Evolutionary conservation across 1,284 basidiomycete genomes (phyloP).

Genomic region (Ceratobasidium sp.): DNA sequence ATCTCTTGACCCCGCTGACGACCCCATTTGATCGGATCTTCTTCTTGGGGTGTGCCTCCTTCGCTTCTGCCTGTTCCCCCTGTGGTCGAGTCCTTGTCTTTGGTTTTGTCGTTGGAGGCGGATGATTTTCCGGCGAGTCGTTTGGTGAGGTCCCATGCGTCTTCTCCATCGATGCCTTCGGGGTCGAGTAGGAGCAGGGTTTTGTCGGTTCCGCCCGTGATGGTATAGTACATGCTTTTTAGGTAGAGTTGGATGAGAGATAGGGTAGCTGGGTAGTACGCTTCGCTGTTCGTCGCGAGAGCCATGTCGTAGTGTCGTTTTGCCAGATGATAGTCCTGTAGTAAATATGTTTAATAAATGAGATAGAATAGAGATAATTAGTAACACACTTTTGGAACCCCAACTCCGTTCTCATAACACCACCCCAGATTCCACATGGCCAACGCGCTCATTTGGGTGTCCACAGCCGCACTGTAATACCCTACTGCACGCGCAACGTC

Average conservation of each 20-base stretch:
- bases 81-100: conserved; percentile 28
- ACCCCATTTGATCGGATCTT: conserved; percentile 71
- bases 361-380: not conserved
- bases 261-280: conserved; percentile 87
- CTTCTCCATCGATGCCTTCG: conserved; percentile 66
- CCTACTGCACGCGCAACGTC: conserved; percentile 88
- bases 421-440: conserved; percentile 99
- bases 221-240: conserved; percentile 84
- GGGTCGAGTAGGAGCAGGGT: conserved; percentile 74
- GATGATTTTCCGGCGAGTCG: conserved; percentile 63
- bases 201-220: conserved; percentile 72
- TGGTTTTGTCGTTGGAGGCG: conserved; percentile 61
- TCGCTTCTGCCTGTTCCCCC: conserved; percentile 17
- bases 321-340: conserved; percentile 93
- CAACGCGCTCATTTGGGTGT: conserved; percentile 89
- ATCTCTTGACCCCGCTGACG: conserved; percentile 75
- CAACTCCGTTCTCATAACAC: conserved; percentile 98
- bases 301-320: conserved; percentile 96
- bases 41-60: conserved; percentile 28
- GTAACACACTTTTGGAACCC: conserved; percentile 79
- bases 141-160: conserved; percentile 82
- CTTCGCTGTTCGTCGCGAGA: conserved; percentile 86
- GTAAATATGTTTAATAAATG: not conserved
- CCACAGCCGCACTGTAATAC: conserved; percentile 94
- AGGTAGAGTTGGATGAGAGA: conserved; percentile 87